Percentiles rank a stretch among this genome's conserved stretches.
phyloP scores from a whole-genome alignment of 441 rosid species.

The Populus hybrid region DNA sequence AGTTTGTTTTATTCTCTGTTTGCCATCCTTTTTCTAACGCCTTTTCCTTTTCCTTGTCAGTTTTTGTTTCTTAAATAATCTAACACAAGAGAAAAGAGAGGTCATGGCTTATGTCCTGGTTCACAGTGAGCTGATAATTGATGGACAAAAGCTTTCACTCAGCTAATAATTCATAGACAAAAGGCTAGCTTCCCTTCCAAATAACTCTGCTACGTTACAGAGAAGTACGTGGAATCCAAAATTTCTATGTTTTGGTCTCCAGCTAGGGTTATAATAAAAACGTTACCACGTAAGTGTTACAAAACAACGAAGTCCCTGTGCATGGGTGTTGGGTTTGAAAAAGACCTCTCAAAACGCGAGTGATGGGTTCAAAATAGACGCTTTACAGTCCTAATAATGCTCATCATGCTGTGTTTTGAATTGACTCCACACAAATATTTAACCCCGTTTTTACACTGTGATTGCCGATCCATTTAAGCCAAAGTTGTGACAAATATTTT shows the following conservation, averaged over 20 bases:
- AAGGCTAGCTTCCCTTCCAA: not conserved
- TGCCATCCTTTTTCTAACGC: not conserved
- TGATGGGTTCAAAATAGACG: not conserved
- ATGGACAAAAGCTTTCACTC: not conserved
- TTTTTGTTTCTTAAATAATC: not conserved
- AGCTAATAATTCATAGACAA: not conserved
- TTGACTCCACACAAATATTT: not conserved
- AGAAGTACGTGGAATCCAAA: not conserved
- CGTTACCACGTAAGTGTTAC: not conserved
- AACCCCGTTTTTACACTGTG: not conserved
- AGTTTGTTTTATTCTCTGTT: not conserved
- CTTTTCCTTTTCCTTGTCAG: not conserved
- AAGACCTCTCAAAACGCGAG: not conserved
- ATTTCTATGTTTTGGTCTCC: not conserved
- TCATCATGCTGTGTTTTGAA: not conserved
- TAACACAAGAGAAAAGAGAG: not conserved
- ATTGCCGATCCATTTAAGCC: not conserved
- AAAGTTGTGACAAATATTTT: not conserved
- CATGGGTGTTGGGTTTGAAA: not conserved
- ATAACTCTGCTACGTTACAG: not conserved
- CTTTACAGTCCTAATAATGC: not conserved
- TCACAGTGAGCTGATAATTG: not conserved
- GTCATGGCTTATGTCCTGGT: not conserved
- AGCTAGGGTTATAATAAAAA: not conserved
- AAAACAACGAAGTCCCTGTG: not conserved